Percentiles rank a stretch among this genome's conserved stretches.
Conservation (phyloP, 202 grass and related monocot species). For the Saccharum hybrid region DNA sequence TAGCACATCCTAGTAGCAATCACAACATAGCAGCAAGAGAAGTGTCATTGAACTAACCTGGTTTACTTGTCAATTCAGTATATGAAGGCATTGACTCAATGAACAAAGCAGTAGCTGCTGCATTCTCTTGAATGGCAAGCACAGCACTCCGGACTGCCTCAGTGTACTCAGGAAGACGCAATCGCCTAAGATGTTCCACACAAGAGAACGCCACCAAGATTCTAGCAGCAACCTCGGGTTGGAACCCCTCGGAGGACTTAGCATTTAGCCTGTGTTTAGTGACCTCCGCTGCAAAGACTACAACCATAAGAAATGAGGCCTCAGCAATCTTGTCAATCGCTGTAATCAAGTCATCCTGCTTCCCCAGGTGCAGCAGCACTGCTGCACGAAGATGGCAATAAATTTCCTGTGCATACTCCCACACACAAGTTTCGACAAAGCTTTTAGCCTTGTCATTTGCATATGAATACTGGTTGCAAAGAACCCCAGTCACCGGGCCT, state of each 20-base stretch:
- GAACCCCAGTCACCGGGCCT: slow-evolving; percentile 63
- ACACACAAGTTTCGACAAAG: slow-evolving; percentile 64
- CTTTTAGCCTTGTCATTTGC: slow-evolving; percentile 55
- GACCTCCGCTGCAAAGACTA: slow-evolving; percentile 73
- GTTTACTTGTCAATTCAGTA: slow-evolving; percentile 70
- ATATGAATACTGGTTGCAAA: slow-evolving; percentile 84
- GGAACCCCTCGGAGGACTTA: slow-evolving; percentile 50
- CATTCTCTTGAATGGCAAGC: slow-evolving; percentile 69
- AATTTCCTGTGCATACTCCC: slow-evolving; percentile 65
- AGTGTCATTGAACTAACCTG: slow-evolving; percentile 54
- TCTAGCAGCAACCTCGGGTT: slow-evolving; percentile 63
- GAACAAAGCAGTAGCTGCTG: slow-evolving; percentile 53
- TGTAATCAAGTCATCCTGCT: slow-evolving; percentile 52
- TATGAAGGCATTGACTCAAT: slow-evolving; percentile 80
- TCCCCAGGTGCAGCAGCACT: slow-evolving; percentile 53
- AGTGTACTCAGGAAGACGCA: slow-evolving; percentile 88
- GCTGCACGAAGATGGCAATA: slow-evolving; percentile 66
- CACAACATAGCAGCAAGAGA: slow-evolving; percentile 18
- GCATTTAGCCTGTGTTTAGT: slow-evolving; percentile 59
- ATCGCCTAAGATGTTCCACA: slow-evolving; percentile 81
- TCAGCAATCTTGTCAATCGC: slow-evolving; percentile 75
- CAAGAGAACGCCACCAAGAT: slow-evolving; percentile 86
- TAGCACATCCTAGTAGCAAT: slow-evolving; percentile 38
- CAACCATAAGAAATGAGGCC: slow-evolving; percentile 88
- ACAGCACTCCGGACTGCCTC: slow-evolving; percentile 70